Conservation (phyloP, 345 rosid genomes). For the Dipteronia sinensis region DNA sequence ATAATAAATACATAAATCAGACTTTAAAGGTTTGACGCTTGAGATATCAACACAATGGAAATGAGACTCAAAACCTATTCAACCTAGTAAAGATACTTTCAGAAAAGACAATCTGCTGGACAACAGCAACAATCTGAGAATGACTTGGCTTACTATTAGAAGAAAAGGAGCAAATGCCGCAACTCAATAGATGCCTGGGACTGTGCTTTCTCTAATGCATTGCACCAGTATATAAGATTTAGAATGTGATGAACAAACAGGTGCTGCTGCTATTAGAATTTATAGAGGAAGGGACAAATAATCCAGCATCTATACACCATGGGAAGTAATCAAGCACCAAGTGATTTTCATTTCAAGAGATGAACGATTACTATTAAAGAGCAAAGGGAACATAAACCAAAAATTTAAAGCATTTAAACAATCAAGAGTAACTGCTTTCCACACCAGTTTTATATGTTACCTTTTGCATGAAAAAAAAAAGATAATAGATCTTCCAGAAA, state of each 20-base stretch:
- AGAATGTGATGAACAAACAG: background rate
- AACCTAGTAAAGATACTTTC: background rate
- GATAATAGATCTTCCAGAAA: background rate
- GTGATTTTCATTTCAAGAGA: background rate
- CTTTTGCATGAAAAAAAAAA: background rate
- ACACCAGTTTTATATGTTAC: background rate
- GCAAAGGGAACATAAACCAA: background rate
- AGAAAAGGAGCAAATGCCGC: background rate
- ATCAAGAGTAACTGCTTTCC: background rate
- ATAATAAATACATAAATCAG: background rate
- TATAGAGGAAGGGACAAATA: background rate
- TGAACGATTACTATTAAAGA: background rate
- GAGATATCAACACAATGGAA: background rate
- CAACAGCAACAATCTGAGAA: background rate
- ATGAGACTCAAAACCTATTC: background rate
- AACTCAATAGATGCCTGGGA: background rate
- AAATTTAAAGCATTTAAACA: background rate
- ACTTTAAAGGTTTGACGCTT: background rate
- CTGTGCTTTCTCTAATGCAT: background rate
- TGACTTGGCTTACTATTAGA: background rate
- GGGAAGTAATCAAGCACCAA: background rate
- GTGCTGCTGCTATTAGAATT: constrained; percentile 1
- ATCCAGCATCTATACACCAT: background rate
- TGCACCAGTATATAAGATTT: constrained; percentile 2
- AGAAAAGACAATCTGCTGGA: background rate